Evolutionary conservation across 148 eudicot species (phyloP).

Genomic region (Limonium bicolor): DNA sequence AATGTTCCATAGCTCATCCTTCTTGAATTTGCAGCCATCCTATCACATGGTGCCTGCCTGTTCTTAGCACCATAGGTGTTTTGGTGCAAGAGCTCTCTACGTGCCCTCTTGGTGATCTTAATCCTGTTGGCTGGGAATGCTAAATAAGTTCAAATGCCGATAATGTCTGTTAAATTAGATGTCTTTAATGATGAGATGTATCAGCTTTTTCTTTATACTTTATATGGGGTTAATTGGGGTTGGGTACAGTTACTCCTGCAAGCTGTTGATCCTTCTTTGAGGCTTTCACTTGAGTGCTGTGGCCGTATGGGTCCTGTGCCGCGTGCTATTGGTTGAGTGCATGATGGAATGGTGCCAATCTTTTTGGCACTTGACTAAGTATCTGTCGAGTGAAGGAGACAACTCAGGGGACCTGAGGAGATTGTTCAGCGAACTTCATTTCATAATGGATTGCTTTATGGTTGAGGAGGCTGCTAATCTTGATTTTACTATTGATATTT

Average conservation of each 20-base stretch:
- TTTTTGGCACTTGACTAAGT: slow-evolving; percentile 16
- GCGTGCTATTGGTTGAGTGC: slow-evolving; percentile 11
- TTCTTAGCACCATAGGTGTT: slow-evolving; percentile 14
- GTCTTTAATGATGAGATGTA: neutral
- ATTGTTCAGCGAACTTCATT: slow-evolving; percentile 48
- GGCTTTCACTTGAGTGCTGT: slow-evolving; percentile 1
- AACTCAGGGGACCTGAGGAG: slow-evolving; percentile 32
- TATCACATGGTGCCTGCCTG: slow-evolving; percentile 23
- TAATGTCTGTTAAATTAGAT: too few relatives aligned
- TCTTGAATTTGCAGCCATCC: slow-evolving; percentile 53
- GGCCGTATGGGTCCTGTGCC: slow-evolving; percentile 1
- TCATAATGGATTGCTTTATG: slow-evolving; percentile 59
- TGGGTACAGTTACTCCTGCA: neutral
- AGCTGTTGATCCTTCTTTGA: neutral
- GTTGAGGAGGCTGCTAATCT: slow-evolving; percentile 54
- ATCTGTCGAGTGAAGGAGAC: slow-evolving; percentile 38
- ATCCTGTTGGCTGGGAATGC: too few relatives aligned
- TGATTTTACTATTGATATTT: slow-evolving; percentile 61
- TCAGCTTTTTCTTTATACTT: neutral
- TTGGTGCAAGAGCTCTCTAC: slow-evolving; percentile 21
- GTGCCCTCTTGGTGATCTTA: too few relatives aligned
- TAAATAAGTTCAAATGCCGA: too few relatives aligned
- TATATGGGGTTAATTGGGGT: neutral
- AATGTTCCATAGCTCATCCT: slow-evolving; percentile 65
- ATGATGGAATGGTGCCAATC: too few relatives aligned